These are phyloP conservation scores for Pseudocercospora cruenta DNA, from an alignment of 2,329 filamentous ascomycete species.

Conservation along the genomic window DNA sequence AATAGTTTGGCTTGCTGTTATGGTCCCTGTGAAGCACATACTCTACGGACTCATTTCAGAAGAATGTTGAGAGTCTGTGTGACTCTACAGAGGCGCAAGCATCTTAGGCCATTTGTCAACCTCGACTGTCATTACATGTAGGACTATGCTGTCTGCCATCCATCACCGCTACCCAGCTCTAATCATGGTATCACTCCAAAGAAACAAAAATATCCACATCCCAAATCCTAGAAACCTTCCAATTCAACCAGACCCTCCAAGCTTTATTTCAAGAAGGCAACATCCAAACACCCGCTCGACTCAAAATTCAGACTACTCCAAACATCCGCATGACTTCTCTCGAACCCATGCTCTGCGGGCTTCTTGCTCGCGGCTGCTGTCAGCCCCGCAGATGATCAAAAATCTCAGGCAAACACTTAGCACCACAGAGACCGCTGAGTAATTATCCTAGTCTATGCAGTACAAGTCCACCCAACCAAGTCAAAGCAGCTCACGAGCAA, in stretches of 20 bases:
- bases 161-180: neutral
- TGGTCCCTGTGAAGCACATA: too few relatives aligned
- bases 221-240: neutral
- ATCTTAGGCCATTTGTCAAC: too few relatives aligned
- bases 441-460: neutral
- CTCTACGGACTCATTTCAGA: too few relatives aligned
- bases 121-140: too few relatives aligned
- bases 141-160: too few relatives aligned
- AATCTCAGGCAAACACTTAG: neutral
- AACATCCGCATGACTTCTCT: neutral
- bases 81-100: too few relatives aligned
- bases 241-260: neutral
- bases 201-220: neutral
- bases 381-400: neutral
- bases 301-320: neutral
- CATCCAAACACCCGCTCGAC: neutral
- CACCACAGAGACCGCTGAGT: too few relatives aligned
- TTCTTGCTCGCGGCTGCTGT: too few relatives aligned
- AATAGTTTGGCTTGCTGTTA: neutral
- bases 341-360: neutral
- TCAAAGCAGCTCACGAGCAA: slow-evolving; percentile 3
- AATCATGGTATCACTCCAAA: neutral
- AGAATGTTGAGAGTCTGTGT: too few relatives aligned
- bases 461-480: neutral
- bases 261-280: neutral